Percentiles rank a stretch among this genome's conserved stretches.
phyloP scores from a whole-genome alignment of 2,329 filamentous ascomycete genomes.

The Colletotrichum caudatum region DNA sequence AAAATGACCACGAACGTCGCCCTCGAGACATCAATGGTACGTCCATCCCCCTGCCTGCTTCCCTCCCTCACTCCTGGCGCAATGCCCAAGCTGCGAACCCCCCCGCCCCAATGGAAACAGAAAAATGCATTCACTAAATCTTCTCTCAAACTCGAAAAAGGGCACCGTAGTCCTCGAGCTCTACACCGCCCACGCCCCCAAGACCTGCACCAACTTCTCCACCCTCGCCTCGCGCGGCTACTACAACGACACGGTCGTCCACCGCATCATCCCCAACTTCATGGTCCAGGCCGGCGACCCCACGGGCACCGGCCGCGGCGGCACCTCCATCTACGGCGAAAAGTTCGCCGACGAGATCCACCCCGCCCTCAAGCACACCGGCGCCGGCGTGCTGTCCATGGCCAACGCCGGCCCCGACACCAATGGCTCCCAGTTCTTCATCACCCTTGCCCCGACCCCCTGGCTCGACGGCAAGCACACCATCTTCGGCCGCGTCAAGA shows the following conservation, averaged over 20 bases:
- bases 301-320: conserved; percentile 91
- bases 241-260: conserved; percentile 88
- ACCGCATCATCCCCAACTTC: conserved; percentile 95
- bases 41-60: conserved; percentile 18
- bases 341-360: conserved; percentile 95
- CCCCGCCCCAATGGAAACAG: background rate
- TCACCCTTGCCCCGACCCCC: conserved; percentile 92
- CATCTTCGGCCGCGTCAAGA: conserved; percentile 92
- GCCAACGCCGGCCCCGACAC: conserved; percentile 94
- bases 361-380: conserved; percentile 84
- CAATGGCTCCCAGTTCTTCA: conserved; percentile 96
- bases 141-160: conserved; percentile 56
- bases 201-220: conserved; percentile 88
- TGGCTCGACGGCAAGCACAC: conserved; percentile 98
- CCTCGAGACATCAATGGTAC: conserved; percentile 88
- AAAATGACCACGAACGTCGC: conserved; percentile 82
- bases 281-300: conserved; percentile 97
- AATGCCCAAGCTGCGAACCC: background rate
- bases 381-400: conserved; percentile 95
- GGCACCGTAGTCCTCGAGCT: conserved; percentile 89
- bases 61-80: background rate
- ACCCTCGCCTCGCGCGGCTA: conserved; percentile 85
- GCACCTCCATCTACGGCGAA: conserved; percentile 89
- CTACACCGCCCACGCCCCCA: conserved; percentile 89
- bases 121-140: background rate